A percentile compares a stretch with the other conserved stretches of the same genome.
These are phyloP conservation scores for Bathelium albidoporum DNA, from an alignment of 495 filamentous ascomycete species.

Conservation along the genomic window DNA sequence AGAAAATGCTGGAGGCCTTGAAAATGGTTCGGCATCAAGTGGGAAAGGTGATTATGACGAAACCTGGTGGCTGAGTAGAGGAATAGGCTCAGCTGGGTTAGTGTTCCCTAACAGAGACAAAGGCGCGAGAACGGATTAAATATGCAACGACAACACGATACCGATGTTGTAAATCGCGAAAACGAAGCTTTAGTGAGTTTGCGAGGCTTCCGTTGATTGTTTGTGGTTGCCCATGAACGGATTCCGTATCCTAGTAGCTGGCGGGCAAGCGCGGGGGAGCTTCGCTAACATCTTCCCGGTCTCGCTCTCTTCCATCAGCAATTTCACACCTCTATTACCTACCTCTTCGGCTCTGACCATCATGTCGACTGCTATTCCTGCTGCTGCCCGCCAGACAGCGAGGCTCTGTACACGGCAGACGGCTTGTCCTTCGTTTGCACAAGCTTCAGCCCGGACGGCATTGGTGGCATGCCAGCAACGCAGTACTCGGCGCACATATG, in stretches of 20 bases:
- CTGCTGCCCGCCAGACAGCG: neutral
- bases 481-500: conserved; percentile 50
- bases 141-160: neutral
- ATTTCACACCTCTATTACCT: neutral
- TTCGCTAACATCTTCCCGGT: neutral
- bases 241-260: neutral
- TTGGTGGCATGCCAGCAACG: neutral
- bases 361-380: neutral
- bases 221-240: neutral
- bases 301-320: neutral
- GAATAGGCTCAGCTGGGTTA: neutral
- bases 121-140: neutral
- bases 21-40: neutral
- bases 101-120: neutral
- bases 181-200: neutral
- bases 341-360: neutral
- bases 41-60: neutral
- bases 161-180: neutral
- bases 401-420: neutral
- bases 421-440: neutral
- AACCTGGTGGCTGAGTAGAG: neutral
- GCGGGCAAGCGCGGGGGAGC: neutral
- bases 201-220: neutral
- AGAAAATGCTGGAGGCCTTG: neutral
- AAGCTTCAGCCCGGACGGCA: neutral